Conservation (phyloP, 305 asterid genomes). For the Plantago coronopus region DNA sequence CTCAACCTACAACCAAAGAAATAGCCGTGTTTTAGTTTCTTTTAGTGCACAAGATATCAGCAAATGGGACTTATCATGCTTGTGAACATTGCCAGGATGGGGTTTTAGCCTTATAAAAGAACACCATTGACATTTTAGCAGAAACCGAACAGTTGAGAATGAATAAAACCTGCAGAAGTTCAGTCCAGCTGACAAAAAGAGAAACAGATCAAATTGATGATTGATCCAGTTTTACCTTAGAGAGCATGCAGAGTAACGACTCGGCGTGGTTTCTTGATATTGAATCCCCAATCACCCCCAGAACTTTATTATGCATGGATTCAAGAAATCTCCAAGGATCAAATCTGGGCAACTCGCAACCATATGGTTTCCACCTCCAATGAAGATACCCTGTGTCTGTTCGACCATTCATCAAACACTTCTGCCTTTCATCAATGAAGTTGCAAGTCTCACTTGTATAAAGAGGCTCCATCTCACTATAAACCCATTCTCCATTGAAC, state of each 20-base stretch:
- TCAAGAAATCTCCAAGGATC: conserved; percentile 37
- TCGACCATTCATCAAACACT: conserved; percentile 69
- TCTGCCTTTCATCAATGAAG: conserved; percentile 55
- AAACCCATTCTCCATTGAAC: not conserved
- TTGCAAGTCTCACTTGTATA: conserved; percentile 55
- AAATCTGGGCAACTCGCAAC: conserved; percentile 40
- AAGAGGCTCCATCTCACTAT: not conserved
- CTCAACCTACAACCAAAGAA: too few relatives aligned
- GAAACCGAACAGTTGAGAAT: too few relatives aligned
- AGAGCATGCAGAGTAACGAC: conserved; percentile 45
- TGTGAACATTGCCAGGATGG: too few relatives aligned
- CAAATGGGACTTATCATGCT: too few relatives aligned
- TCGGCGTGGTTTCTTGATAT: conserved; percentile 49
- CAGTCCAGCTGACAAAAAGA: too few relatives aligned
- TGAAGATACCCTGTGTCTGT: conserved; percentile 55
- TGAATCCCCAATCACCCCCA: conserved; percentile 54
- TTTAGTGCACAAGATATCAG: too few relatives aligned
- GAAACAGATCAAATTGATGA: too few relatives aligned
- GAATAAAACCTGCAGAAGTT: too few relatives aligned
- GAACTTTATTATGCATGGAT: conserved; percentile 38
- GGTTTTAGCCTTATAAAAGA: too few relatives aligned
- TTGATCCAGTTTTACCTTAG: conserved; percentile 47
- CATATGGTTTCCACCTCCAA: conserved; percentile 55
- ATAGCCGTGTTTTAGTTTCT: too few relatives aligned
- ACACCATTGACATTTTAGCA: too few relatives aligned